A percentile compares a stretch with the other conserved stretches of the same genome.
These are phyloP conservation scores for Suillus variegatus DNA, from an alignment of 768 basidiomycete species.

Conservation along the genomic window DNA sequence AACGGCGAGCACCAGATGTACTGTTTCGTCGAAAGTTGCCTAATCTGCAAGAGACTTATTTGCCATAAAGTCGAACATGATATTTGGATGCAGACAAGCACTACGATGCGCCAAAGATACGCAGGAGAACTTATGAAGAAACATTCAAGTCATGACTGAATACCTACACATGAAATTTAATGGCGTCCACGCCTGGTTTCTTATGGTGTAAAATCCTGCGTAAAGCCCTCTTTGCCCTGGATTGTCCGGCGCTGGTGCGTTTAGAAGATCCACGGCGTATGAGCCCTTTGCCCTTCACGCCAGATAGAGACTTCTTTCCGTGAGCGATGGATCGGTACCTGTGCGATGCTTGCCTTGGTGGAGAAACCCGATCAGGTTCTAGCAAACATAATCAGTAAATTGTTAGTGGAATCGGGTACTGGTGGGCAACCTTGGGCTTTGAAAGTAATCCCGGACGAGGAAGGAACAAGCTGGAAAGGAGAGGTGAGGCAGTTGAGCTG, in stretches of 20 bases:
- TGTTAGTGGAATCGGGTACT: not conserved
- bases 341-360: slow-evolving; percentile 8
- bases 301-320: slow-evolving; percentile 12
- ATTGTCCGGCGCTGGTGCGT: slow-evolving; percentile 22
- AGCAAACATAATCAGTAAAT: not conserved
- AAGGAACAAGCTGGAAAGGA: slow-evolving; percentile 8
- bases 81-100: not conserved
- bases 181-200: not conserved
- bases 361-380: not conserved
- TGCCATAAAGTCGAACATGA: no score
- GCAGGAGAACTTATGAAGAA: not conserved
- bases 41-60: no score
- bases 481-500: slow-evolving; percentile 9
- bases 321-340: slow-evolving; percentile 20
- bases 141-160: not conserved
- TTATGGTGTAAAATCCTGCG: slow-evolving; percentile 12
- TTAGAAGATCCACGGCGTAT: slow-evolving; percentile 30
- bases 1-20: no score
- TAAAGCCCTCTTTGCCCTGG: slow-evolving; percentile 11
- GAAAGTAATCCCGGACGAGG: not conserved
- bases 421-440: not conserved
- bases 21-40: no score
- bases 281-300: slow-evolving; percentile 19
- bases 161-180: not conserved
- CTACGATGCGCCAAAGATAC: not conserved